Evolutionary conservation across 164 flowering plant species (phyloP).

Genomic region (Tetracentron sinense): DNA sequence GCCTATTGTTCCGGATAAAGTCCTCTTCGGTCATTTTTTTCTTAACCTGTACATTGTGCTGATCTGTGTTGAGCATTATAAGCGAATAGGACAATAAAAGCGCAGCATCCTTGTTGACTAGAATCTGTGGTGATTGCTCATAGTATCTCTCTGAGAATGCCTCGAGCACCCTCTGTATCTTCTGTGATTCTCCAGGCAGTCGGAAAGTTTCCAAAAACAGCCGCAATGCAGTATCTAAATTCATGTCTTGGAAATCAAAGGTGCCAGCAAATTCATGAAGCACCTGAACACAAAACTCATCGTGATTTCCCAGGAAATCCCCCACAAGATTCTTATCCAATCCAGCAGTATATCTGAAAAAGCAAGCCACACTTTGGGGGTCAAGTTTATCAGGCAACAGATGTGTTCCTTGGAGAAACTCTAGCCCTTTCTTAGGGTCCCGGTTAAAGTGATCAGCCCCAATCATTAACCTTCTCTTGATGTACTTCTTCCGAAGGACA

Average conservation of each 20-base stretch:
- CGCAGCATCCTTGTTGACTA: conserved; percentile 11
- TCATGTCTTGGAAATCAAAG: conserved; percentile 8
- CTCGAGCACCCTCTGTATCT: conserved; percentile 9
- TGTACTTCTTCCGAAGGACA: conserved; percentile 4
- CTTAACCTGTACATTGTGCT: conserved; percentile 7
- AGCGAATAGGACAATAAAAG: conserved; percentile 2
- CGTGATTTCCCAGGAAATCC: conserved; percentile 8
- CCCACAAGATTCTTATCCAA: conserved; percentile 8
- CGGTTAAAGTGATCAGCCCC: conserved; percentile 6
- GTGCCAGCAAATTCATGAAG: conserved; percentile 8
- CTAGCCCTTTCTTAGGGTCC: conserved; percentile 8
- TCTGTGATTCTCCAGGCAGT: conserved; percentile 8
- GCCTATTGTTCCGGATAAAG: conserved; percentile 2
- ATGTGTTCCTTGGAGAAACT: conserved; percentile 4
- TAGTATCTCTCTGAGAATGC: conserved; percentile 6
- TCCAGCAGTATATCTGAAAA: conserved; percentile 5
- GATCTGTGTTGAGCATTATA: conserved; percentile 8
- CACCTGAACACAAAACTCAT: conserved; percentile 9
- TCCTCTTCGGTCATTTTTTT: conserved; percentile 7
- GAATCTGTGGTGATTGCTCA: conserved; percentile 4
- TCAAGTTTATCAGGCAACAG: conserved; percentile 7
- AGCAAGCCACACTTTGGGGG: conserved; percentile 8
- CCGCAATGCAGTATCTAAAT: conserved; percentile 2
- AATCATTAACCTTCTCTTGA: conserved; percentile 1
- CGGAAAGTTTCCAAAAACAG: conserved; percentile 6